Percentiles rank a stretch among this genome's conserved stretches.
Conservation (phyloP, 306 rosid species). For the Macrotyloma uniflorum region DNA sequence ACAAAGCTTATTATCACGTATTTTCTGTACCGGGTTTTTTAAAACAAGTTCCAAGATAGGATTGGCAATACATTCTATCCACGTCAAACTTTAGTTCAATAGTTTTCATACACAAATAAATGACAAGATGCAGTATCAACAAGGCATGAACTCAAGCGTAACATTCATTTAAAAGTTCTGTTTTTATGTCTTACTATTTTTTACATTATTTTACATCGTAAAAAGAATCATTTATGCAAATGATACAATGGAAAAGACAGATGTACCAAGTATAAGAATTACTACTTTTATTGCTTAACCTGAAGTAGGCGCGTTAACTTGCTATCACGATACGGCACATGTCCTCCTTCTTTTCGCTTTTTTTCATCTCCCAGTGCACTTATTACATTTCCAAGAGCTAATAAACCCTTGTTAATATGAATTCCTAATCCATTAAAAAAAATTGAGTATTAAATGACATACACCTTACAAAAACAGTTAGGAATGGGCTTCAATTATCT, state of each 20-base stretch:
- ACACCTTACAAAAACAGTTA: constrained; percentile 13
- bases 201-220: neutral
- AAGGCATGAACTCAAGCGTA: constrained; percentile 5
- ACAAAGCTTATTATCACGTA: neutral
- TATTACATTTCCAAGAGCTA: constrained; percentile 95
- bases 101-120: neutral
- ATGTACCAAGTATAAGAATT: neutral
- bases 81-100: neutral
- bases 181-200: constrained; percentile 2
- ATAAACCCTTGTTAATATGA: constrained; percentile 93
- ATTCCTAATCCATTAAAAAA: constrained; percentile 60
- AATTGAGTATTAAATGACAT: constrained; percentile 10
- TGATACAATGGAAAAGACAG: neutral
- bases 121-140: neutral
- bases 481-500: constrained; percentile 11
- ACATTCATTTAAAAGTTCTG: neutral
- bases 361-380: constrained; percentile 98
- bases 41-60: neutral
- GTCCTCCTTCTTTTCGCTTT: constrained; percentile 96
- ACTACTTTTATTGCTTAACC: constrained; percentile 43
- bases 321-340: constrained; percentile 98
- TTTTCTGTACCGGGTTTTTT: neutral
- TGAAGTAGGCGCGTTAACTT: constrained; percentile 91
- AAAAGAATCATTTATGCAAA: neutral
- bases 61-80: neutral